Percentiles rank a stretch among this genome's conserved stretches.
phyloP scores from a whole-genome alignment of 208 protist genomes.

The Leishmania amazonensis region DNA sequence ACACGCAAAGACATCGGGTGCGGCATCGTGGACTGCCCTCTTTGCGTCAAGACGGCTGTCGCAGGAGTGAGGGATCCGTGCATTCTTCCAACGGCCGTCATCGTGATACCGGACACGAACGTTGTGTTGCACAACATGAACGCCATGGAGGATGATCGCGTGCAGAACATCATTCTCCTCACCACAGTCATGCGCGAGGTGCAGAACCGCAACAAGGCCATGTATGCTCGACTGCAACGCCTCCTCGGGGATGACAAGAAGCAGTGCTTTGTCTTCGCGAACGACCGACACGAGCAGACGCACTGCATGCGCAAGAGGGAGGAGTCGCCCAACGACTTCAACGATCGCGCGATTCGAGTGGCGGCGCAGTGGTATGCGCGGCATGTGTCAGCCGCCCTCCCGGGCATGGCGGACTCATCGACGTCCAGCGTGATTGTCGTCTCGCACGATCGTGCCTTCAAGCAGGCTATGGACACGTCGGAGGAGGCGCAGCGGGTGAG shows the following conservation, averaged over 20 bases:
- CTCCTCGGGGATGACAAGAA: constrained; percentile 70
- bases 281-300: constrained; percentile 92
- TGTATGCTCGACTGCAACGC: constrained; percentile 87
- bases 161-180: constrained; percentile 90
- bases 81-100: constrained; percentile 29
- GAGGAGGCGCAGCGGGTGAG: constrained; percentile 23
- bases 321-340: constrained; percentile 89
- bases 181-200: constrained; percentile 91
- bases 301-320: constrained; percentile 62
- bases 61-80: constrained; percentile 25
- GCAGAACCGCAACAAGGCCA: constrained; percentile 86
- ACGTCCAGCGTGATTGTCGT: constrained; percentile 47
- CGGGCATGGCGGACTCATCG: constrained; percentile 3
- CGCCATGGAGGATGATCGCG: constrained; percentile 71
- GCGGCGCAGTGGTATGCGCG: constrained; percentile 87
- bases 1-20: constrained; percentile 87
- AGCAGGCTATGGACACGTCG: constrained; percentile 36
- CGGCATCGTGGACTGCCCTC: constrained; percentile 56
- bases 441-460: constrained; percentile 75
- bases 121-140: constrained; percentile 95
- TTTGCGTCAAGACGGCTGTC: constrained; percentile 45
- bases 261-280: constrained; percentile 91
- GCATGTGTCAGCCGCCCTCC: constrained; percentile 59
- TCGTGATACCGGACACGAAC: constrained; percentile 91
- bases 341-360: constrained; percentile 88